Base-by-base conservation (phyloP, 345 rosid genomes). In the Rubroshorea leprosula region DNA sequence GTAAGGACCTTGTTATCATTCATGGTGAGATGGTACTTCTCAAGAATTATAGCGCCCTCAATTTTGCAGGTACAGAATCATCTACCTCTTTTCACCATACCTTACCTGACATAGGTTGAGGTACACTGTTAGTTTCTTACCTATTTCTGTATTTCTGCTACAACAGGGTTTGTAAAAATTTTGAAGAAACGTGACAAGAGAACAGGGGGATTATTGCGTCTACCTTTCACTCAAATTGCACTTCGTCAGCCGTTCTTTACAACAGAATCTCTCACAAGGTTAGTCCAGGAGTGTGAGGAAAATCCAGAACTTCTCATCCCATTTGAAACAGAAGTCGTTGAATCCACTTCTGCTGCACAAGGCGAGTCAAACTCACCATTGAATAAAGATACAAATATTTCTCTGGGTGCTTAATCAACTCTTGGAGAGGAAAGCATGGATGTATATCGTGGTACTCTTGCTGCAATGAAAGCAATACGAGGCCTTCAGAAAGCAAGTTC, bases 1-100 rank as follows among this genome's bases (percentile, higher is more conserved):
- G 95, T 24, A 85, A 73, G 78, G 95, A 83, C 71, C 83, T 85
- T 43, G 98, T 91, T 22, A 83, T 79, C 46, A 87, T 91, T 64
- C 98, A 91, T 47, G 96, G 96, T 52, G 88, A 91, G 76, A 90
- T 90, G 97, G 96, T 90, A 60, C 97, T 90, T 57, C 80, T 90
- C 0, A 85, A 90, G 80, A 87, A 85, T 70, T 90, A 90, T 61
- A 87, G 96, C 71, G 84, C 98, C 67, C 76, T 91, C 5, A 91
- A 88, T 66, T 88, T 91, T 67, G 96, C 95, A 75, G 97, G 97
- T 87, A 69, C 15, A 4, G 18, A 49, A n/a, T 31, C 13, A 15
- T 55, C 54, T 65, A n/a, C n/a, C n/a, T n/a, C n/a, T n/a, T n/a
- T n/a, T 35, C 45, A n/a, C 24, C 41, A 48, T 6, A 11, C 7